Conservation (phyloP, 164 flowering plant species). For the Stephania yunnanensis region DNA sequence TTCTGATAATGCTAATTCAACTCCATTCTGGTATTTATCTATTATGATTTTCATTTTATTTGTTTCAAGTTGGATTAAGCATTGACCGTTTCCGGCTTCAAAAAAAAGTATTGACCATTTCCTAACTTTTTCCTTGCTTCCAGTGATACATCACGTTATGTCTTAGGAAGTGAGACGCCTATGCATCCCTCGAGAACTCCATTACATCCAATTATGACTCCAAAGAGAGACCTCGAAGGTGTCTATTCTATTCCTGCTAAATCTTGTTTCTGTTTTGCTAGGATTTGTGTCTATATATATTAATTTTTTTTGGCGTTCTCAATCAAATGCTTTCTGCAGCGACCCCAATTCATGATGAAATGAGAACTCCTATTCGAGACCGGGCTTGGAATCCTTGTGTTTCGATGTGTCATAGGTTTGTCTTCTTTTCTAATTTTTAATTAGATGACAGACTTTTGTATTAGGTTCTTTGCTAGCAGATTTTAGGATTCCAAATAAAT, state of each 20-base stretch:
- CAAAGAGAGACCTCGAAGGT: conserved; percentile 95
- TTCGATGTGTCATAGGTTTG: conserved; percentile 95
- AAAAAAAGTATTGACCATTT: background rate
- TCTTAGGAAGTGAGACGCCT: conserved; percentile 88
- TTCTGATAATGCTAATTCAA: conserved; percentile 64
- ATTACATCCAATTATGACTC: conserved; percentile 83
- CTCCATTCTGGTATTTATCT: conserved; percentile 55
- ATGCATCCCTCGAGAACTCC: conserved; percentile 98
- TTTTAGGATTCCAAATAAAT: background rate
- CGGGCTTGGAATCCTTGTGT: conserved; percentile 97
- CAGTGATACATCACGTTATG: conserved; percentile 65
- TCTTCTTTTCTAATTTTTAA: background rate
- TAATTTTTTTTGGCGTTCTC: background rate
- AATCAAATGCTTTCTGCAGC: conserved; percentile 33
- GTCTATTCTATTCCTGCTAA: background rate
- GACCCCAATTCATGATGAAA: conserved; percentile 95
- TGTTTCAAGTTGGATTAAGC: conserved; percentile 1
- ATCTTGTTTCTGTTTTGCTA: background rate
- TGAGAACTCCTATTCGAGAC: conserved; percentile 99
- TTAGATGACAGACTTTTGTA: background rate
- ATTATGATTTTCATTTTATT: conserved; percentile 2
- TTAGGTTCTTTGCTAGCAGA: background rate
- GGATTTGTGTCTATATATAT: background rate
- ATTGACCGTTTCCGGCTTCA: too few relatives aligned
- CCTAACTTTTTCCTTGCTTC: conserved; percentile 9